Base-by-base conservation (phyloP, 2,329 filamentous ascomycete genomes). In the Stachybotrys echinatus region DNA sequence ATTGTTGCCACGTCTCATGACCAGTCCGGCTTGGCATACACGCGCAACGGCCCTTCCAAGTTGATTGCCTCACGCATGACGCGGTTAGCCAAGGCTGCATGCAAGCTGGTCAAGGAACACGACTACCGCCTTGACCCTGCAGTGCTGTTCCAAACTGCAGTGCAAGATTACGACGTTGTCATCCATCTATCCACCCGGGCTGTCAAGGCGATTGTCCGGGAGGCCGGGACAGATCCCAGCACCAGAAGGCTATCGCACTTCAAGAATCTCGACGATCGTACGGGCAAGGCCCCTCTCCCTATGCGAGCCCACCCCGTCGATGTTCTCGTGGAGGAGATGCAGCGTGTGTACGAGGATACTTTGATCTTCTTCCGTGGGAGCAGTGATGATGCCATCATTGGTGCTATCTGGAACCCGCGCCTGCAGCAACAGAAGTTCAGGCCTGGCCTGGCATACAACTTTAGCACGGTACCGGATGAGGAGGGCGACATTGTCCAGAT, bases 1-100 rank as follows among this genome's bases (percentile, higher is more conserved):
- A 88, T 96, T 61, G 87, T 87, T 4, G 90, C 90, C 3, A 91
- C 89, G 0, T 87, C 88, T 48, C 74, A 88, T 54, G 91, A 96
- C 59, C 70, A 74, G 5, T 87, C 87, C 34, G 94, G 94, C 4
- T 82, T 85, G 8, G 87, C 86, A 1, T 97, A 90, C 78, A 96
- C 90, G 47, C 79, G 79, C 49, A 74, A 75, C 45, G 70, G 73
- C 1, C 92, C 92, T 0, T 83, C 87, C 12, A 92, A 88, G 65
- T 88, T 97, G 45, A 83, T 92, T 23, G 92, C 92, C 12, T 82
- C 85, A 14, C 84, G 94, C 38, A 87, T 97, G 79, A 91, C 88
- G 0, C 82, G 81, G 4, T 75, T 99, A 2, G 89, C 92, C 6
- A 85, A 86, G 57, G 88, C 89, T 3, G 90, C 89, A 12, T 80